These are phyloP conservation scores for Colletotrichum melonis DNA, from an alignment of 2,329 filamentous ascomycete species.

Conservation along the genomic window DNA sequence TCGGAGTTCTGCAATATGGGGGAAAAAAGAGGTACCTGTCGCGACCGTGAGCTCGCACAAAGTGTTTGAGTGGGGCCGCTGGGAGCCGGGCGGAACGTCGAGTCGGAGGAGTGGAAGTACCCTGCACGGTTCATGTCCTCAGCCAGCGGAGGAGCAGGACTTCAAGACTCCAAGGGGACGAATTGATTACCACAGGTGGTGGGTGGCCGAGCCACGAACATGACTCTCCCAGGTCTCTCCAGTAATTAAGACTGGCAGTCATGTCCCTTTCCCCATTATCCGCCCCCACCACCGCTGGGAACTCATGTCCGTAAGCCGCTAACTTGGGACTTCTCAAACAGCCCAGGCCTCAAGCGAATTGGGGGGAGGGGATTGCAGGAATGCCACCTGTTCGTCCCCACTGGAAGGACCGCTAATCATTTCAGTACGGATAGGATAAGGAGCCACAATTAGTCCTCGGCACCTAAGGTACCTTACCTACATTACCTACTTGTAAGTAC, in stretches of 20 bases:
- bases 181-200: not conserved
- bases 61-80: not conserved
- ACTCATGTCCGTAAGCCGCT: conserved; percentile 1
- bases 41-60: not conserved
- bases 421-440: conserved; percentile 20
- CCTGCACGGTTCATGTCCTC: not conserved
- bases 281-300: not conserved
- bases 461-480: not conserved
- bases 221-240: not conserved
- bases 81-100: not conserved
- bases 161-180: not conserved
- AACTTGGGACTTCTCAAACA: conserved; percentile 21
- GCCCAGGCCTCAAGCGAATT: conserved; percentile 19
- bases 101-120: not conserved
- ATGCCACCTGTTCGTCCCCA: conserved; percentile 11
- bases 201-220: not conserved
- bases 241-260: not conserved
- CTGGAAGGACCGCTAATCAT: conserved; percentile 26
- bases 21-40: not conserved
- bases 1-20: not conserved
- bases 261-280: not conserved
- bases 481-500: not conserved
- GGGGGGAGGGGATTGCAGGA: conserved; percentile 5
- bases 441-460: not conserved
- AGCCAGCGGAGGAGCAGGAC: not conserved